These are phyloP conservation scores for Microbotryomycetes sp. DNA, from an alignment of 1,284 basidiomycete species.

Conservation along the genomic window DNA sequence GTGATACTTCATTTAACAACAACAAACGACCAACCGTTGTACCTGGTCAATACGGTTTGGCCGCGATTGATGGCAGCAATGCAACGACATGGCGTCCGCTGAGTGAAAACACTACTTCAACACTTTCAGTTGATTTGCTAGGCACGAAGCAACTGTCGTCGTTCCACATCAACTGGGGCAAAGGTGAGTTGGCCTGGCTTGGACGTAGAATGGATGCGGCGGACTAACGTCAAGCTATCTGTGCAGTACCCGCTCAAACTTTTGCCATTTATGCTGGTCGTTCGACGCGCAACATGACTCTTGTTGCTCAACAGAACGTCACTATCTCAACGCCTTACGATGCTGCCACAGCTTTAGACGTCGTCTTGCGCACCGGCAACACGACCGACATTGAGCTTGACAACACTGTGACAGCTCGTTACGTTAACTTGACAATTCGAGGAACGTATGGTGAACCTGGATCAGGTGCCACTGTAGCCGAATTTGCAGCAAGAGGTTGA, in stretches of 20 bases:
- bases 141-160: slow-evolving; percentile 5
- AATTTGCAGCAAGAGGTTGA: slow-evolving; percentile 12
- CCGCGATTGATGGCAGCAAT: slow-evolving; percentile 38
- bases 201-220: too few species aligned
- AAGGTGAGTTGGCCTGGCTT: slow-evolving; percentile 4
- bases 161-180: slow-evolving; percentile 29
- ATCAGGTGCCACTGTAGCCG: slow-evolving; percentile 18
- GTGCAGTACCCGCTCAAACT: not conserved
- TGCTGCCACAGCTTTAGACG: slow-evolving; percentile 1
- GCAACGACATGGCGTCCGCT: slow-evolving; percentile 28
- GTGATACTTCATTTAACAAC: slow-evolving; percentile 18
- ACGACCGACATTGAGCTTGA: slow-evolving; percentile 14
- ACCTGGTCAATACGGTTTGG: slow-evolving; percentile 33
- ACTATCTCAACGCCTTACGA: slow-evolving; percentile 5
- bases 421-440: slow-evolving; percentile 22
- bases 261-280: not conserved
- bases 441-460: slow-evolving; percentile 7
- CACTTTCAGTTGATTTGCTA: slow-evolving; percentile 17
- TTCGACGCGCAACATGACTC: not conserved
- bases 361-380: slow-evolving; percentile 19
- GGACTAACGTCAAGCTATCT: too few species aligned
- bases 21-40: slow-evolving; percentile 14
- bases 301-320: slow-evolving; percentile 6
- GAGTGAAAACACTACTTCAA: slow-evolving; percentile 3
- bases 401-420: slow-evolving; percentile 7